phyloP scores from a whole-genome alignment of 176 grass and related monocot species.

The Tillandsia fasciculata region DNA sequence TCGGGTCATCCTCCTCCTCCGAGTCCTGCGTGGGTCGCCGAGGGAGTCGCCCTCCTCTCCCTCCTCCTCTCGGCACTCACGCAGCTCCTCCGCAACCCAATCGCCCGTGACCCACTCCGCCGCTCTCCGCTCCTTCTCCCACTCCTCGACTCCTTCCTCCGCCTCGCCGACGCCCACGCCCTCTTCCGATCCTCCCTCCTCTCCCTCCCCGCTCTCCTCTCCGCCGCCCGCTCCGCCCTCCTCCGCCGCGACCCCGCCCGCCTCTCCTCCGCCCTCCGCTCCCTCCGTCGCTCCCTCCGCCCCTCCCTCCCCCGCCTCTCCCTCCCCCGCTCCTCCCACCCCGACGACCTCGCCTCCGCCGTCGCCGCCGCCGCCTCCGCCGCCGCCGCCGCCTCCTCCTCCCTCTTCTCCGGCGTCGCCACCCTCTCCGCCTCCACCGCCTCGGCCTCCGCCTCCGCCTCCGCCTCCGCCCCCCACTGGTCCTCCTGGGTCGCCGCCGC shows the following conservation, averaged over 20 bases:
- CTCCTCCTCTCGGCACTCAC: constrained; percentile 12
- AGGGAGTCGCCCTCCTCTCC: constrained; percentile 15
- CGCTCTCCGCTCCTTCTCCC: not conserved
- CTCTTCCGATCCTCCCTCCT: constrained; percentile 40
- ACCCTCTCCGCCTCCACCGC: constrained; percentile 32
- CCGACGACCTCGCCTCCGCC: constrained; percentile 28
- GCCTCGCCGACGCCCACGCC: constrained; percentile 51
- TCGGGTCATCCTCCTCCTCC: not conserved
- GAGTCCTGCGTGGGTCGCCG: constrained; percentile 23
- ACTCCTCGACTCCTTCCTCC: constrained; percentile 26
- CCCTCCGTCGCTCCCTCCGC: constrained; percentile 30
- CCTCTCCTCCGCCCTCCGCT: constrained; percentile 33
- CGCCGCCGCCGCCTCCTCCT: constrained; percentile 34
- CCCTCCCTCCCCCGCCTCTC: constrained; percentile 30
- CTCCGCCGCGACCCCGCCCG: constrained; percentile 30
- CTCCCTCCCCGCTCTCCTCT: constrained; percentile 46
- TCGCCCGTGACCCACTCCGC: constrained; percentile 36
- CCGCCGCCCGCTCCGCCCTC: constrained; percentile 28
- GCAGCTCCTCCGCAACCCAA: constrained; percentile 44
- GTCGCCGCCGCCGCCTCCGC: constrained; percentile 37
- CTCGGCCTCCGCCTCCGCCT: not conserved
- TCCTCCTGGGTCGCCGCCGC: not conserved
- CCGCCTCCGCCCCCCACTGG: not conserved
- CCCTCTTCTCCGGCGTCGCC: constrained; percentile 42
- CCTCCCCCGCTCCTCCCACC: not conserved